Evolutionary conservation across 2,329 filamentous ascomycete species (phyloP).

Genomic region (Bertia moriformis): DNA sequence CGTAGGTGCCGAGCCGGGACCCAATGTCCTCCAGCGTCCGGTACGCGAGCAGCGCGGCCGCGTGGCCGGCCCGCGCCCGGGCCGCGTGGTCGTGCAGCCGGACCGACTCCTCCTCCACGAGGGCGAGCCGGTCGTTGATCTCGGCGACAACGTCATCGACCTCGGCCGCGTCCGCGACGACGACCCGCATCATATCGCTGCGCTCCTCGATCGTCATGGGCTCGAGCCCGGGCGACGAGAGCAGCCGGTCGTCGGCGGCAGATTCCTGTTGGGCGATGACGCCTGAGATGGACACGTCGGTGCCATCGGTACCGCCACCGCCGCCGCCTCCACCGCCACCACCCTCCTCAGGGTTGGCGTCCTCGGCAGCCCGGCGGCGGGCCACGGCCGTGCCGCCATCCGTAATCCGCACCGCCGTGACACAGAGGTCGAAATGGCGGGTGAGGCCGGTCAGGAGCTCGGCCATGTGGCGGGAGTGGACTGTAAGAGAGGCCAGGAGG

Average conservation of each 20-base stretch:
- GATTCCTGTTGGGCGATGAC: conserved; percentile 45
- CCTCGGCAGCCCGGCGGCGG: conserved; percentile 53
- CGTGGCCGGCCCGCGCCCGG: conserved; percentile 36
- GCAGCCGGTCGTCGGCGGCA: conserved; percentile 21
- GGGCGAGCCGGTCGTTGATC: conserved; percentile 60
- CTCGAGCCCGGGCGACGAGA: conserved; percentile 42
- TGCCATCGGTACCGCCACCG: too few species aligned
- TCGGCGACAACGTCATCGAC: conserved; percentile 54
- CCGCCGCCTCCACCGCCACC: conserved; percentile 11
- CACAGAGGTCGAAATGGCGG: conserved; percentile 82
- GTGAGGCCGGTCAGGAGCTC: conserved; percentile 67
- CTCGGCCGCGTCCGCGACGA: conserved; percentile 55
- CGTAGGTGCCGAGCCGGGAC: conserved; percentile 46
- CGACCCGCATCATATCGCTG: conserved; percentile 67
- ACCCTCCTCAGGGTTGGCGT: conserved; percentile 27
- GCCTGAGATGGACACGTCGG: conserved; percentile 49
- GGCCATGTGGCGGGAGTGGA: conserved; percentile 70
- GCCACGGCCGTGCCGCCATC: conserved; percentile 63
- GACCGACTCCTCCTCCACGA: conserved; percentile 61
- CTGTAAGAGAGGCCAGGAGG: conserved; percentile 47
- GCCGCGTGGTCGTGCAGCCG: conserved; percentile 49
- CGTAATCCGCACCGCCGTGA: conserved; percentile 78
- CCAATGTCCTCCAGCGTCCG: conserved; percentile 54
- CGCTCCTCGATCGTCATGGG: conserved; percentile 65
- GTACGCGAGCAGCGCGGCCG: conserved; percentile 47